Conservation (phyloP, 2,329 filamentous ascomycete genomes). For the Pseudogymnoascus sp. region DNA sequence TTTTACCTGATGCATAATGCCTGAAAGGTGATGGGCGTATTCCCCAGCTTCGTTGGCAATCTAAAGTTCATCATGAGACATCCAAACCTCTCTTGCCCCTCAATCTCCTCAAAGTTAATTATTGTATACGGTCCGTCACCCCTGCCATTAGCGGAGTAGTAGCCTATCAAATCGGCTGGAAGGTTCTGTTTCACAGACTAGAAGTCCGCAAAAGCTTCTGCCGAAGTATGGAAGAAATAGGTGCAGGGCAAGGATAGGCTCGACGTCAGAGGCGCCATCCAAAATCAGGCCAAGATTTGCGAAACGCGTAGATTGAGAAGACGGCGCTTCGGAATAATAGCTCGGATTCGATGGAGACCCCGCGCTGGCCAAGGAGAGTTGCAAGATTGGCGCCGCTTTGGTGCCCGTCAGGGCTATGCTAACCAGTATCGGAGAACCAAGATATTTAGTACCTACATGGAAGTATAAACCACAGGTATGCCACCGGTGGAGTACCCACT, state of each 20-base stretch:
- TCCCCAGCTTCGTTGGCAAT: not conserved
- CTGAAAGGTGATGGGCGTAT: not conserved
- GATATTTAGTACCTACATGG: slow-evolving; percentile 1
- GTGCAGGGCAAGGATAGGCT: not conserved
- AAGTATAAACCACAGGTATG: not conserved
- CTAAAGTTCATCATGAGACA: slow-evolving; percentile 8
- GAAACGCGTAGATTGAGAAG: not conserved
- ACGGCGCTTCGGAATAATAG: slow-evolving; percentile 2
- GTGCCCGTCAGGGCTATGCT: slow-evolving; percentile 1
- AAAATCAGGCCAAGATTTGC: not conserved
- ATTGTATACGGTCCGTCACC: not conserved
- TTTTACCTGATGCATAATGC: slow-evolving; percentile 5
- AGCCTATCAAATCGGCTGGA: not conserved
- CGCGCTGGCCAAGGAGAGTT: slow-evolving; percentile 3
- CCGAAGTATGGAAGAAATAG: slow-evolving; percentile 6
- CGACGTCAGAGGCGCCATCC: slow-evolving; percentile 1
- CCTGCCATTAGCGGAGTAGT: not conserved
- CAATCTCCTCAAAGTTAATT: slow-evolving; percentile 6
- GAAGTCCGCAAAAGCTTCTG: slow-evolving; percentile 4
- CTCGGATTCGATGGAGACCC: not conserved
- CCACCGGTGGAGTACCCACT: not conserved
- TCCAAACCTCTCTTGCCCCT: not conserved
- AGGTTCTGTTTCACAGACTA: not conserved
- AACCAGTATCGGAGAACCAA: not conserved
- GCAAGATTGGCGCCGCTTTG: not conserved